phyloP scores from a whole-genome alignment of 2,329 filamentous ascomycete genomes.

The Biscogniauxia mediterranea region DNA sequence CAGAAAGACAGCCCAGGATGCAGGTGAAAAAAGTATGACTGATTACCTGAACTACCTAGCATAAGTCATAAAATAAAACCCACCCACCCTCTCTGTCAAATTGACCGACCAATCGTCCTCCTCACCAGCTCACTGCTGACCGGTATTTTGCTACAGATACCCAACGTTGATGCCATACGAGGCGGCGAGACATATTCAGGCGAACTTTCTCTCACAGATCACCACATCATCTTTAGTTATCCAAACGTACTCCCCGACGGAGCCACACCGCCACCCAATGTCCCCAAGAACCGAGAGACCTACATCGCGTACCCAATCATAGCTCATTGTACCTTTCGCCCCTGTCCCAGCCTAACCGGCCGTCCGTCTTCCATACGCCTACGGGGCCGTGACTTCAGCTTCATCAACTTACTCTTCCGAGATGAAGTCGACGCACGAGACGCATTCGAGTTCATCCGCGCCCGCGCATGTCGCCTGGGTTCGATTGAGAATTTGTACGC shows the following conservation, averaged over 20 bases:
- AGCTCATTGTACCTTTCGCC: constrained; percentile 72
- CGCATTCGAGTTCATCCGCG: constrained; percentile 82
- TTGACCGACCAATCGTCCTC: background rate
- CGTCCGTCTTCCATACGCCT: constrained; percentile 81
- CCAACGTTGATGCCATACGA: constrained; percentile 60
- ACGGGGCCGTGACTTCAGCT: constrained; percentile 89
- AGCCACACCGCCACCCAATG: constrained; percentile 18
- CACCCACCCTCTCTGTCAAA: background rate
- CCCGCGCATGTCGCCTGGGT: constrained; percentile 77
- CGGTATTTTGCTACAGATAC: constrained; percentile 43
- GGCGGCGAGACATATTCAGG: constrained; percentile 56
- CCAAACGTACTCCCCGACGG: constrained; percentile 23
- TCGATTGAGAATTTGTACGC: constrained; percentile 88
- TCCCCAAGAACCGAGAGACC: constrained; percentile 56
- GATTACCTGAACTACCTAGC: background rate
- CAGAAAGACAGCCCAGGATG: constrained; percentile 21
- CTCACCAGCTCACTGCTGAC: constrained; percentile 15
- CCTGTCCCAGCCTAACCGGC: constrained; percentile 66
- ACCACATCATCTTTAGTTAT: constrained; percentile 50
- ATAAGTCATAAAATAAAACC: background rate
- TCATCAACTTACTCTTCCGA: constrained; percentile 84
- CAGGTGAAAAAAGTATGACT: constrained; percentile 30
- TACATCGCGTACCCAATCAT: constrained; percentile 98
- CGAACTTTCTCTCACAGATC: constrained; percentile 60
- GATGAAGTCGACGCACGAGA: constrained; percentile 74